Evolutionary conservation across 768 basidiomycete genomes (phyloP).

Genomic region (Auricularia heimuer): DNA sequence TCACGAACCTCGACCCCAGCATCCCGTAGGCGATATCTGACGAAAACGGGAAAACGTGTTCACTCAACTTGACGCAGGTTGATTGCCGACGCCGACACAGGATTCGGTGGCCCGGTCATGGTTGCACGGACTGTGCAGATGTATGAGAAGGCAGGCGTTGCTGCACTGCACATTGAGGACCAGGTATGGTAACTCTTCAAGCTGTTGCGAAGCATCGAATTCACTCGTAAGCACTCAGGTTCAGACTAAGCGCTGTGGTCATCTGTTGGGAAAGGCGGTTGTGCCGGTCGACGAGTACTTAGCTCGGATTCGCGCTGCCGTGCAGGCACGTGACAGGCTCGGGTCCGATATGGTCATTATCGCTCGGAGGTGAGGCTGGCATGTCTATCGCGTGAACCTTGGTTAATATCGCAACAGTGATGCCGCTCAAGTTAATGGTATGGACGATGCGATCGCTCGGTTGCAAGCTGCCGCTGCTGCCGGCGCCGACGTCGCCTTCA

Average conservation of each 20-base stretch:
- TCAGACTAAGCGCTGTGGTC: constrained; percentile 73
- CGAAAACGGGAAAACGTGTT: neutral
- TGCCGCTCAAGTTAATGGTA: constrained; percentile 67
- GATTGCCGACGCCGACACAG: constrained; percentile 75
- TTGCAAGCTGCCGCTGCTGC: constrained; percentile 62
- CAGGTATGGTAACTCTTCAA: constrained; percentile 24
- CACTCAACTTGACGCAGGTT: constrained; percentile 20
- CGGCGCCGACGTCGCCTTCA: constrained; percentile 75
- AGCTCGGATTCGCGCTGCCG: constrained; percentile 66
- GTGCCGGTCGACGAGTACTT: constrained; percentile 69
- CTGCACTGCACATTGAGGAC: constrained; percentile 71
- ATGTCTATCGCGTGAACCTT: constrained; percentile 44
- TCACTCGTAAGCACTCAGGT: constrained; percentile 21
- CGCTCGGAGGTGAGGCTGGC: neutral
- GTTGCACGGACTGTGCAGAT: constrained; percentile 67
- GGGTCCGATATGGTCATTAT: constrained; percentile 55
- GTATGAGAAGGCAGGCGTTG: constrained; percentile 60
- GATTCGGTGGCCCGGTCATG: constrained; percentile 71
- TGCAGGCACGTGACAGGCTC: constrained; percentile 64
- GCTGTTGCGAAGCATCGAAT: neutral
- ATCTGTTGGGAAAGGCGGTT: constrained; percentile 72
- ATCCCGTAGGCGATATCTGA: constrained; percentile 26
- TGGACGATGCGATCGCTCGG: constrained; percentile 62
- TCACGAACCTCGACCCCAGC: constrained; percentile 52
- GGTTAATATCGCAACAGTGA: constrained; percentile 48